Base-by-base conservation (phyloP, 768 basidiomycete genomes). In the Kwoniella sp. region DNA sequence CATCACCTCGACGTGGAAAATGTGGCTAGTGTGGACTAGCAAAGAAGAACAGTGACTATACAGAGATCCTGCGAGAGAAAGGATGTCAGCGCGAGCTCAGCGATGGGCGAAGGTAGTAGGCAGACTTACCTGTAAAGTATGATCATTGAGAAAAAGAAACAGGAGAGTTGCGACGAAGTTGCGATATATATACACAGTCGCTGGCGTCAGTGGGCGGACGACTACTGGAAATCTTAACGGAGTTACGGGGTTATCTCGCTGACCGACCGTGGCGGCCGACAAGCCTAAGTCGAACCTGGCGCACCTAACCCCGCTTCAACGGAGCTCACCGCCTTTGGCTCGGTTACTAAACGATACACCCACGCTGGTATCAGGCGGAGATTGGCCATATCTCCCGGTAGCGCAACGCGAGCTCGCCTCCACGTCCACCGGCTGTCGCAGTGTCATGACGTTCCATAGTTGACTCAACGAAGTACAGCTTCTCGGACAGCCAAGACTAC, bases 1-100 rank as follows among this genome's bases (percentile, higher is more conserved):
- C 68, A 70, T 70, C 68, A 57, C 60, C 68, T 70, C 68, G 68
- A 70, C 62, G 65, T 70, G 65, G 63, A 67, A 64, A 63, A 59
- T 64, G 60, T 65, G 65, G 62, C 68, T 70, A 70, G 68, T 67
- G 56, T 70, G 57, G 63, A 70, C 68, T 70, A 70, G 68, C 62
- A 55, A 62, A 67, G 57, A 64, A 46, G 67, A 65, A 70, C 63
- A 59, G 50, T 65, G 39, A 70, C 68, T 70, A 70, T 70, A 70
- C 65, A 70, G 68, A 70, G 63, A 70, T 70, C 67, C 68, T 63
- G 49, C 14, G 28, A 45, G 39, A 41, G 22, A 46, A 15, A 43
- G 33, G 19, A 34, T 44, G 50, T 55, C 47, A 53, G 50, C 49
- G 42, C n/a, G 5, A 9, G 47, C 33, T 36, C 19, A 17, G 41